Evolutionary conservation across 2,329 filamentous ascomycete species (phyloP), one percentile per base, ranked within the genome.

Genomic region (Colletotrichum orchidophilum): DNA sequence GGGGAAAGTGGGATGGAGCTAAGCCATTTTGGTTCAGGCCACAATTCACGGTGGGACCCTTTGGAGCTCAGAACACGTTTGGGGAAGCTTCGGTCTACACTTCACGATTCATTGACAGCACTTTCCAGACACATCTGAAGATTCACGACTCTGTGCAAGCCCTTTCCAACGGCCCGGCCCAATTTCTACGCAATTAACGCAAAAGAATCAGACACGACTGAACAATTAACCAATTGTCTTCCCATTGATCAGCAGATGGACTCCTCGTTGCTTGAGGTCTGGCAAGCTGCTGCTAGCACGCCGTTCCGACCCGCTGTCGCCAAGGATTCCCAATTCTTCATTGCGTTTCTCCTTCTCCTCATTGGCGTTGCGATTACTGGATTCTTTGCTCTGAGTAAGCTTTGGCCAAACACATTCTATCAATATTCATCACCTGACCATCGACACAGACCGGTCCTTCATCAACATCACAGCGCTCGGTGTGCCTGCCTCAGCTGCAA

Each of bases 201-300:
- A 39, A 26, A 24, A 29, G 31, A 33, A 11, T 4, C 12, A 12
- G 15, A 33, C 42, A 26, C 55, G 39, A 49, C 15, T 24, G 31
- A 64, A 58, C 12, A 57, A 35, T 31, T n/a, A n/a, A n/a, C n/a
- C 50, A 60, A 57, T 53, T 12, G 33, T 18, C 54, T 52, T 33
- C 21, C 21, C 27, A 26, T 63, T 57, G 35, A 58, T 57, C 52
- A 66, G 70, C 70, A 70, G 85, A 93, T 94, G 91, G 92, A 93
- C 89, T 90, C 91, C 79, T 94, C 93, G 87, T 87, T 97, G 83
- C 91, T 92, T 84, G 91, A 96, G 83, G 89, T 97, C 86, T 98
- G 96, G 96, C 93, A 97, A 88, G 93, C 94, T 88, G 94, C 95
- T 85, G 90, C 93, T 83, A 90, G 91, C 88, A 93, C 91, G 86